A percentile compares a stretch with the other conserved stretches of the same genome.
These are phyloP conservation scores for Gentiana dahurica DNA, from an alignment of 257 asterid genomes.

Conservation along the genomic window DNA sequence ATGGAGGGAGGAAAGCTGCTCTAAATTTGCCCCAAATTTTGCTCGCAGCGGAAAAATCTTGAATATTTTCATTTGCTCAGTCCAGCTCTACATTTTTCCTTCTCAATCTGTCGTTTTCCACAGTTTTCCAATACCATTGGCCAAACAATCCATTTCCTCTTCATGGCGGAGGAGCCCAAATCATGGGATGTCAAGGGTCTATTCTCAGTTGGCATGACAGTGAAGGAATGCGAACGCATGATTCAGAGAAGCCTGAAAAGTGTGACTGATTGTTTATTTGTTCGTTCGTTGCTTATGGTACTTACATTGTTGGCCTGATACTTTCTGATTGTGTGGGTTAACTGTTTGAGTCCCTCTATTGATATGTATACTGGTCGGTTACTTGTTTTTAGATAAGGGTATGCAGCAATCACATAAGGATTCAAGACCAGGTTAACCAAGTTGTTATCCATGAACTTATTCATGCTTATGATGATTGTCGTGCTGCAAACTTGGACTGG, in stretches of 20 bases:
- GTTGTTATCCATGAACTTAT: slow-evolving; percentile 91
- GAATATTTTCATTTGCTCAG: too few relatives aligned
- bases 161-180: slow-evolving; percentile 11
- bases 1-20: too few relatives aligned
- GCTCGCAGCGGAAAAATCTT: too few relatives aligned
- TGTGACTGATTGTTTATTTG: slow-evolving; percentile 5
- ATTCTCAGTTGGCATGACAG: slow-evolving; percentile 25
- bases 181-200: not conserved
- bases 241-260: slow-evolving; percentile 58
- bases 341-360: not conserved
- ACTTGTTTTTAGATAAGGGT: slow-evolving; percentile 35
- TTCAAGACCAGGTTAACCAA: slow-evolving; percentile 89
- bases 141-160: too few relatives aligned
- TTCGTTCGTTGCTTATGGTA: not conserved
- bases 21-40: too few relatives aligned
- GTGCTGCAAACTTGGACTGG: slow-evolving; percentile 79
- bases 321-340: not conserved
- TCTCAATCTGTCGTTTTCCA: too few relatives aligned
- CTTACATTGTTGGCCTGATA: too few relatives aligned
- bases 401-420: slow-evolving; percentile 58
- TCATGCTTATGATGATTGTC: slow-evolving; percentile 90
- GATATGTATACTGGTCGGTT: not conserved
- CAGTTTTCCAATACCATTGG: too few relatives aligned
- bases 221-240: slow-evolving; percentile 53
- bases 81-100: too few relatives aligned